Evolutionary conservation across 1,284 basidiomycete genomes (phyloP).

Genomic region (Rhodotorula mucilaginosa): DNA sequence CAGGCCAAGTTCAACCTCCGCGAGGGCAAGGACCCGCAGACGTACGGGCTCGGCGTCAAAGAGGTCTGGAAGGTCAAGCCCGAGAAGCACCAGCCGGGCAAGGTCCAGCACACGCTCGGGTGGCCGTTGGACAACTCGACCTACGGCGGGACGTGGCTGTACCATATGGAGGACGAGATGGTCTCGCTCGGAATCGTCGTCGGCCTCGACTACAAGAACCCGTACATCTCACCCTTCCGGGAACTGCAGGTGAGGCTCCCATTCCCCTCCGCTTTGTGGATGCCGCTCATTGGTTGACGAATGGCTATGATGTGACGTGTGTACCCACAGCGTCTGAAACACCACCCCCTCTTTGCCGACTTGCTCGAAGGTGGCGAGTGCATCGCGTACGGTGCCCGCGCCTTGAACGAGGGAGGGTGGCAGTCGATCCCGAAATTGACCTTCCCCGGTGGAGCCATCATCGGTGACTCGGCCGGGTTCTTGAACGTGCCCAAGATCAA

Average conservation of each 20-base stretch:
- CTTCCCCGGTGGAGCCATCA: constrained; percentile 92
- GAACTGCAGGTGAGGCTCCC: constrained; percentile 73
- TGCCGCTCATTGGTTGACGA: background rate
- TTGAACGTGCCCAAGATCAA: constrained; percentile 98
- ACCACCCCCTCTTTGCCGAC: constrained; percentile 84
- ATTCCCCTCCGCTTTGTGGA: background rate
- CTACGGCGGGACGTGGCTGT: constrained; percentile 92
- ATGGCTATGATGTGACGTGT: constrained; percentile 22
- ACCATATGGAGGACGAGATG: constrained; percentile 92
- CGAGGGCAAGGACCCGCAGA: constrained; percentile 80
- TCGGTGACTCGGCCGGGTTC: constrained; percentile 95
- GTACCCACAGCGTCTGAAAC: constrained; percentile 84
- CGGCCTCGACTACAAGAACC: constrained; percentile 92
- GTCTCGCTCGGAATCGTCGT: constrained; percentile 90
- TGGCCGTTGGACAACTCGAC: constrained; percentile 84
- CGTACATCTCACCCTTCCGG: constrained; percentile 85
- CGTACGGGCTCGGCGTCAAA: constrained; percentile 94
- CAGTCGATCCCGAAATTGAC: constrained; percentile 88
- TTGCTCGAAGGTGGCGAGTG: constrained; percentile 75
- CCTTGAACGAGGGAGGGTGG: constrained; percentile 89
- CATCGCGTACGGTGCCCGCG: constrained; percentile 86
- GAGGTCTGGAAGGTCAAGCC: constrained; percentile 92
- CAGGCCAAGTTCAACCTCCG: constrained; percentile 76
- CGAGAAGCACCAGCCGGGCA: constrained; percentile 73
- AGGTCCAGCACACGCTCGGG: constrained; percentile 89